Evolutionary conservation across 1,139 yeast genomes (phyloP), one percentile per base, ranked within the genome.

Genomic region (Saccharomyces hybrid): DNA sequence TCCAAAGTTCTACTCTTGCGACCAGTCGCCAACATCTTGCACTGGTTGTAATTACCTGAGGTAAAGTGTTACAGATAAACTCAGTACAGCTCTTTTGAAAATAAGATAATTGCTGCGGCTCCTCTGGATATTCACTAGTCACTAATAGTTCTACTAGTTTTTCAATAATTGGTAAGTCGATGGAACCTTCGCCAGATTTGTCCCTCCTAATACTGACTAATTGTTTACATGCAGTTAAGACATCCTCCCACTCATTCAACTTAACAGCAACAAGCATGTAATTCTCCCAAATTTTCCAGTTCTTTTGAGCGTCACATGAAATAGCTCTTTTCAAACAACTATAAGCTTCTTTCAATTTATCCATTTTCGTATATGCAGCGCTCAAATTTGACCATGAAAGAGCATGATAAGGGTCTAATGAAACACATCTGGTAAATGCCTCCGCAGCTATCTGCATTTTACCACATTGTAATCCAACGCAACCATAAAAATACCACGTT

Each of bases 331-430:
- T 84, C 59, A 90, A 74, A 0, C 98, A 96, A 61, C 81, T 83
- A 62, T 88, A 85, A 0, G 97, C 96, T 59, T 89, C 95, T 57
- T 80, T 78, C 28, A 80, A 71, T 68, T 87, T 87, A 52, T 80
- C 84, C 50, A 80, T 68, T 58, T 81, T 80, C 48, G 90, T 73
- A 54, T 88, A 76, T 0, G 97, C 83, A 16, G 95, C 84, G 4
- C 96, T 91, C 62, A 95, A 76, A 67, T 93, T 95, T n/a, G 96
- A 85, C 99, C 99, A 95, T 1, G 96, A 83, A 66, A 83, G 83
- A 0, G 95, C 79, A 64, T 84, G 90, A 0, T 84, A 78, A 44
- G 88, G 96, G 65, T 91, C 97, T 52, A 93, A 70, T 0, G 96
- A 77, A 28, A 90, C 93, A 73, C 97, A 90, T 63, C 98, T 76